These are phyloP conservation scores for Oxyria digyna DNA, from an alignment of 148 eudicot genomes.

Conservation along the genomic window DNA sequence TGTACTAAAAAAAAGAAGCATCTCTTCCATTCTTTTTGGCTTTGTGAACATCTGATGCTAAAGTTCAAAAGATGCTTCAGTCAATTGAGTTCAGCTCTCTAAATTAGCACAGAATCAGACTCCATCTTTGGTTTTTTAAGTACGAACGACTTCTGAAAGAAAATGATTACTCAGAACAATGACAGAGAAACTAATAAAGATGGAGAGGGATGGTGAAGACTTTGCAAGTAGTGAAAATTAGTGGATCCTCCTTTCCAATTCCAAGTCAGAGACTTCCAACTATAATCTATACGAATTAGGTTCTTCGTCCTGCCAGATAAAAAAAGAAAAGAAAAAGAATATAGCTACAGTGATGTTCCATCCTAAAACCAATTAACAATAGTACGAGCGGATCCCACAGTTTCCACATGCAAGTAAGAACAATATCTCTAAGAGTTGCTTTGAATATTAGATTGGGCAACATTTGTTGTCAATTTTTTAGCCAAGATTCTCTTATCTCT, in stretches of 20 bases:
- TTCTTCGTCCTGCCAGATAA: constrained; percentile 36
- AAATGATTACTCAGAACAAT: constrained; percentile 1
- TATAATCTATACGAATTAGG: constrained; percentile 51
- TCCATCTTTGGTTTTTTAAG: neutral
- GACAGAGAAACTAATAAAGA: neutral
- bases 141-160: neutral
- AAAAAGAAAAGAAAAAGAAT: constrained; percentile 20
- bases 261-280: constrained; percentile 39
- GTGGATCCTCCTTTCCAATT: constrained; percentile 54
- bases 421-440: constrained; percentile 35
- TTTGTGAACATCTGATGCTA: neutral
- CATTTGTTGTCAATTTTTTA: constrained; percentile 25
- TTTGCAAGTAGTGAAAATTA: constrained; percentile 1
- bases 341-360: constrained; percentile 36
- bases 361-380: constrained; percentile 35
- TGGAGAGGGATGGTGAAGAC: constrained; percentile 7
- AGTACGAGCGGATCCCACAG: neutral
- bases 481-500: constrained; percentile 62
- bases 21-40: neutral
- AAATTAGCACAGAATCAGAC: neutral
- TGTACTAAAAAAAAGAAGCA: constrained; percentile 3
- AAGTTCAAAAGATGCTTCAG: constrained; percentile 2
- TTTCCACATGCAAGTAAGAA: constrained; percentile 22
- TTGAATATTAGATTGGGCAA: constrained; percentile 36
- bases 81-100: neutral